These are phyloP conservation scores for Teunomyces panamensis DNA, from an alignment of 805 yeast species.

Conservation along the genomic window DNA sequence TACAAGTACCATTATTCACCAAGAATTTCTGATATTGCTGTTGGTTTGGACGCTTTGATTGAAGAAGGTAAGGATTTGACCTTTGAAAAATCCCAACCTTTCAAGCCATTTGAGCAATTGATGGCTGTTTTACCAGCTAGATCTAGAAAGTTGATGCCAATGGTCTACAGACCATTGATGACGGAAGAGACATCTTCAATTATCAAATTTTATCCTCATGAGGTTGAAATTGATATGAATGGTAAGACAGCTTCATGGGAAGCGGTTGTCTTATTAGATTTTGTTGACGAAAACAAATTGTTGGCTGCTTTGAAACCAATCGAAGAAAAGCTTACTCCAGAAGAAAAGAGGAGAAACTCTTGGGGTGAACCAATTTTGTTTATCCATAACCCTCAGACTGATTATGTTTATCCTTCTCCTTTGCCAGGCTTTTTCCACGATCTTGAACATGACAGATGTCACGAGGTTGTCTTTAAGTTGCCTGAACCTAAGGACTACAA, in stretches of 20 bases:
- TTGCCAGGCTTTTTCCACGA: constrained; percentile 74
- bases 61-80: constrained; percentile 35
- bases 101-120: constrained; percentile 90
- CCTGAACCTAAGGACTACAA: constrained; percentile 47
- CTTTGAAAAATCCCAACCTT: constrained; percentile 74
- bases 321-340: constrained; percentile 59
- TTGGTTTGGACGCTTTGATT: constrained; percentile 61
- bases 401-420: constrained; percentile 68
- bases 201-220: constrained; percentile 83
- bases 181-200: constrained; percentile 83
- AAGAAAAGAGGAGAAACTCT: constrained; percentile 70
- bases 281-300: constrained; percentile 81
- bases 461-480: constrained; percentile 53
- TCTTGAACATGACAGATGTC: constrained; percentile 75
- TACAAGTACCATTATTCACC: constrained; percentile 90
- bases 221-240: constrained; percentile 84
- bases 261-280: constrained; percentile 88
- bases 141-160: constrained; percentile 76
- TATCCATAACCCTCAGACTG: constrained; percentile 72
- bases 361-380: constrained; percentile 71
- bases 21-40: constrained; percentile 79
- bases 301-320: constrained; percentile 68
- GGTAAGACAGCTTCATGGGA: constrained; percentile 98
- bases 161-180: constrained; percentile 77
- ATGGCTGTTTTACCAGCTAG: constrained; percentile 98